Base-by-base conservation (phyloP, 2,329 filamentous ascomycete species). In the Chrysoporthe puriensis region DNA sequence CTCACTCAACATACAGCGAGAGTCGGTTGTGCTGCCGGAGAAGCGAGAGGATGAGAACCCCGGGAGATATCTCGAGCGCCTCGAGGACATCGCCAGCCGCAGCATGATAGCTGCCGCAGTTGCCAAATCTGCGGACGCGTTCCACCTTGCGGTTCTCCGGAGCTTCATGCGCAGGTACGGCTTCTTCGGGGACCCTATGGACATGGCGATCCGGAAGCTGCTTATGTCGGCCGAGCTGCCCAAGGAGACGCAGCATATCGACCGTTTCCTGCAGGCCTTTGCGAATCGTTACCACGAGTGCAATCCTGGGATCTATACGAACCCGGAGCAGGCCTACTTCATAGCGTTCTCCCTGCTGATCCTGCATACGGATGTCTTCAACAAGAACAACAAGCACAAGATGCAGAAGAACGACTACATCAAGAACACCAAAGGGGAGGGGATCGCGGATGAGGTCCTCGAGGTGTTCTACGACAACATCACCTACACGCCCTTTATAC, bases 381-480 rank as follows among this genome's bases (percentile, higher is more conserved):
- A 99, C 84, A 97, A 97, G 80, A 99, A 98, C 82, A 98, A 98
- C 82, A 98, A 98, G 81, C 88, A 96, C 78, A 99, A 99, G 80
- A 99, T 99, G 96, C 94, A 97, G 76, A 96, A 97, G 76, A 82
- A 86, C 0, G 96, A 98, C 75, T 99, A 99, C 79, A 85, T 98
- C 73, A 97, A 96, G 79, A 98, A 98, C 77, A 96, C 94, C 0
- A 90, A 89, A 32, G 94, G 92, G 3, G 94, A 98, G 76, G 93
- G 93, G 16, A 92, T 98, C n/a, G 92, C 92, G 63, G 92, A 96
- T 72, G 95, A 98, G 72, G 92, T 98, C 54, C 83, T 98, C 16
- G 94, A 94, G 74, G 97, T 95, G 76, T 96, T 99, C 76, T 99
- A 98, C 80, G 96, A 99, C 81, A 99, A 99, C 76, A 97, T 99